phyloP scores from a whole-genome alignment of 1,139 yeast genomes.

The Saccharomyces hybrid region DNA sequence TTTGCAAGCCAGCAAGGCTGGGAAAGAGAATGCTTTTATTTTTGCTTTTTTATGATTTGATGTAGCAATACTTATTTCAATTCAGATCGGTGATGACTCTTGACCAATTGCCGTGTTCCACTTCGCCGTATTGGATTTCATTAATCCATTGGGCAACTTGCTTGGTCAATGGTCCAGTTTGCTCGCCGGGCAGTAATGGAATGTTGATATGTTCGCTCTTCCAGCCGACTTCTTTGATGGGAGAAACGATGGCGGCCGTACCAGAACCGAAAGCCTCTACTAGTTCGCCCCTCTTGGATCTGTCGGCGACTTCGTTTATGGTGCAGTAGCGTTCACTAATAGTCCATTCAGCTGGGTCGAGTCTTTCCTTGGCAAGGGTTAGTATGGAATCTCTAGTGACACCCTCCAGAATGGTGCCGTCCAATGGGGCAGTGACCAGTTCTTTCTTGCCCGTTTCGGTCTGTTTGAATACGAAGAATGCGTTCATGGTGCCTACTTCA shows the following conservation, averaged over 20 bases:
- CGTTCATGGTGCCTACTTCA: slow-evolving; percentile 98
- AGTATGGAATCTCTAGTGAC: slow-evolving; percentile 90
- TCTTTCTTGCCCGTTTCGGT: slow-evolving; percentile 72
- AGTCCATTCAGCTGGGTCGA: slow-evolving; percentile 65
- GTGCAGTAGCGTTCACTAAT: slow-evolving; percentile 76
- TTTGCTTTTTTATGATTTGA: no score
- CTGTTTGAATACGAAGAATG: slow-evolving; percentile 73
- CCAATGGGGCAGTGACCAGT: slow-evolving; percentile 91
- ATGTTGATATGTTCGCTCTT: slow-evolving; percentile 62
- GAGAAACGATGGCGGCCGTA: slow-evolving; percentile 95
- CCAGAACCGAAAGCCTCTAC: slow-evolving; percentile 96
- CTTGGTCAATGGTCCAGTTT: slow-evolving; percentile 72
- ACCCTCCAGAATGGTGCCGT: slow-evolving; percentile 95
- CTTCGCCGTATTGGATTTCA: slow-evolving; percentile 82
- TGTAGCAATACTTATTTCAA: slow-evolving; percentile 3
- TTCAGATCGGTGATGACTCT: slow-evolving; percentile 32
- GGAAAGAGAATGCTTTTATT: no score
- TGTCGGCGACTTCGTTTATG: slow-evolving; percentile 71
- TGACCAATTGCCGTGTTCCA: slow-evolving; percentile 44
- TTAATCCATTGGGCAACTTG: slow-evolving; percentile 77
- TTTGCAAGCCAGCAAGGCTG: slow-evolving; percentile 18
- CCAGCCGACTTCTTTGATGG: slow-evolving; percentile 82
- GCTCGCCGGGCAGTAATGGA: slow-evolving; percentile 71
- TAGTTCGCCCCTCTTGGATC: slow-evolving; percentile 70
- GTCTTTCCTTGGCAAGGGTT: slow-evolving; percentile 63